Evolutionary conservation across 345 rosid genomes (phyloP).

Genomic region (Hibiscus tridactylites): DNA sequence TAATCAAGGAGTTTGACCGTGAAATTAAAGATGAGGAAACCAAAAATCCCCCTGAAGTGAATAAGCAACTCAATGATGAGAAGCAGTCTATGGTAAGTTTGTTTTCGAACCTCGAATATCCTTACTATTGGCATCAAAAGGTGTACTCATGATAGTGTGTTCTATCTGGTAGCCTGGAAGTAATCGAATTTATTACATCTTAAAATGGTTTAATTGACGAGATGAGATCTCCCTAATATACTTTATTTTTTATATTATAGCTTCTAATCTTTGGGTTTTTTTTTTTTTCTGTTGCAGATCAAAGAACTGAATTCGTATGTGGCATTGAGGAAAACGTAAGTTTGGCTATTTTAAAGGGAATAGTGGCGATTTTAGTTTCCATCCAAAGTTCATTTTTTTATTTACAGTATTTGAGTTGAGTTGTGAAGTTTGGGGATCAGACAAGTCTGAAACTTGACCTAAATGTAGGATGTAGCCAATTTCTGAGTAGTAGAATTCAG

Average conservation of each 20-base stretch:
- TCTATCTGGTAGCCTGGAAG: neutral
- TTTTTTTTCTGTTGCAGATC: conserved; percentile 43
- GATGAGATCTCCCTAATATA: neutral
- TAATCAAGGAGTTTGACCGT: conserved; percentile 86
- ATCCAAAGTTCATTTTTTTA: neutral
- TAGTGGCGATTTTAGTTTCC: neutral
- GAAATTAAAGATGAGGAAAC: conserved; percentile 81
- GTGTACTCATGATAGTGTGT: neutral
- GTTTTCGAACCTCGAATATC: conserved; percentile 2
- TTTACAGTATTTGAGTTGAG: neutral
- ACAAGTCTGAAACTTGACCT: neutral
- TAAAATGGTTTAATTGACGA: neutral
- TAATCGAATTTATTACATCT: neutral
- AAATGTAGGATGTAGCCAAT: neutral
- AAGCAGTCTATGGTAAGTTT: conserved; percentile 89
- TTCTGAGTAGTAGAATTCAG: neutral
- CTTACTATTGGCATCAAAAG: neutral
- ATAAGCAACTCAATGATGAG: conserved; percentile 85
- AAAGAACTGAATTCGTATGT: conserved; percentile 94
- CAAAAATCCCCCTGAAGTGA: conserved; percentile 69
- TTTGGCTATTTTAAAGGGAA: conserved; percentile 1
- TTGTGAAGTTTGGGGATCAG: neutral
- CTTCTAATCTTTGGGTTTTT: neutral
- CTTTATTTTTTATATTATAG: neutral
- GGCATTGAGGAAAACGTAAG: conserved; percentile 89